Evolutionary conservation across 2,329 filamentous ascomycete genomes (phyloP), one percentile per base, ranked within the genome.

Genomic region (Elsinoe arachidis): DNA sequence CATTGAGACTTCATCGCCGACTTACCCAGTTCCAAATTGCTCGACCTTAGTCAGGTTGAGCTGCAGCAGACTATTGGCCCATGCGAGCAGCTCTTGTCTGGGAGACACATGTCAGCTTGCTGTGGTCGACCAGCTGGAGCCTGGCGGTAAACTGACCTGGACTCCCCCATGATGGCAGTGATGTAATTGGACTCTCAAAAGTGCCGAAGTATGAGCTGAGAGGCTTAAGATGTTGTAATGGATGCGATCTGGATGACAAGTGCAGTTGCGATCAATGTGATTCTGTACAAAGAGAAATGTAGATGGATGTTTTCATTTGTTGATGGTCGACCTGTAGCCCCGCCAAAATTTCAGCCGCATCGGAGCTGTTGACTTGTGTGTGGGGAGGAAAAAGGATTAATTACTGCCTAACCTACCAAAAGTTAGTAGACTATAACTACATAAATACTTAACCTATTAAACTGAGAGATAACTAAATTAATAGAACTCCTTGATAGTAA

Each of bases 1-100:
- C 26, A 30, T 30, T 30, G 26, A 30, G 5, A 7, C 26, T 9
- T 30, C 26, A 30, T 7, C 26, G 26, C 9, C 26, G 63, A 63
- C 80, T 67, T 85, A 97, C 92, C 92, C 93, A 69, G 92, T 97
- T 73, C 93, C 93, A 74, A 92, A 97, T 81, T 99, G 93, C 78
- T 99, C 93, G 72, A 99, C 90, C 77, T 96, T 97, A 68, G 81
- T 97, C 68, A 99, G 85, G 78, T 97, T 99, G 69, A 99, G 86
- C 78, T 96, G 90, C 54, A 99, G 85, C 62, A 99, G 87, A 80
- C 88, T 92, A 80, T 99, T 99, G 65, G 97, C 80, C 93, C 93
- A 99, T 76, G 85, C 82, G 66, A 99, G 80, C 66, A 99, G 84
- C 78, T 99, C 93, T 77, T 99, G 93, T 80, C 93, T 97, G 68